phyloP scores from a whole-genome alignment of 352 stramenopile species.

The Phytopythium cucurbitacearum region DNA sequence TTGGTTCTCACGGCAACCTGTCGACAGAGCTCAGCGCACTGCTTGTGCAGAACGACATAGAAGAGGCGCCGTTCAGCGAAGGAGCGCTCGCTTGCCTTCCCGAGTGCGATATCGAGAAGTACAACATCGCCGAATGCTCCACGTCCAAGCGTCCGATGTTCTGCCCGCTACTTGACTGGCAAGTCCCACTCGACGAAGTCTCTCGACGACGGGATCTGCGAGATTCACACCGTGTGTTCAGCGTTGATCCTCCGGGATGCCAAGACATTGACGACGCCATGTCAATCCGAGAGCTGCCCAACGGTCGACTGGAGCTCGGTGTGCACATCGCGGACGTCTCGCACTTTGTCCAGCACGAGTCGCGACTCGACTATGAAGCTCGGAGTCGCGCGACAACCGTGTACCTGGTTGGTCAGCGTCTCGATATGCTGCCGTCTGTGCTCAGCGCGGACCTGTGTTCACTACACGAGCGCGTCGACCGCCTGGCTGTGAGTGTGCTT shows the following conservation, averaged over 20 bases:
- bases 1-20: conserved; percentile 55
- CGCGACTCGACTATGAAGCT: conserved; percentile 94
- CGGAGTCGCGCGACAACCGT: conserved; percentile 91
- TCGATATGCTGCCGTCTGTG: conserved; percentile 92
- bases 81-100: conserved; percentile 79
- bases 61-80: conserved; percentile 84
- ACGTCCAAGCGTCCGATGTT: conserved; percentile 60
- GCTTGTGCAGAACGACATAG: conserved; percentile 79
- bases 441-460: conserved; percentile 90
- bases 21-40: conserved; percentile 80
- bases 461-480: conserved; percentile 86
- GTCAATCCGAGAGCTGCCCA: conserved; percentile 69
- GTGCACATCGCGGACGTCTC: conserved; percentile 99
- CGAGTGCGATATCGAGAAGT: conserved; percentile 61
- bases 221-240: conserved; percentile 75
- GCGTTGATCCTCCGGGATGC: conserved; percentile 84
- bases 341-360: conserved; percentile 96
- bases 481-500: conserved; percentile 89
- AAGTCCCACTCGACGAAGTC: conserved; percentile 48
- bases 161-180: conserved; percentile 65
- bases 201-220: conserved; percentile 62
- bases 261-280: conserved; percentile 92
- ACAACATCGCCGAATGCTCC: conserved; percentile 64
- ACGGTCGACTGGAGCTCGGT: conserved; percentile 89
- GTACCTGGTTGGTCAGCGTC: conserved; percentile 94